Evolutionary conservation across 2,329 filamentous ascomycete species (phyloP), one percentile per base, ranked within the genome.

Genomic region (Plectosphaerella plurivora): DNA sequence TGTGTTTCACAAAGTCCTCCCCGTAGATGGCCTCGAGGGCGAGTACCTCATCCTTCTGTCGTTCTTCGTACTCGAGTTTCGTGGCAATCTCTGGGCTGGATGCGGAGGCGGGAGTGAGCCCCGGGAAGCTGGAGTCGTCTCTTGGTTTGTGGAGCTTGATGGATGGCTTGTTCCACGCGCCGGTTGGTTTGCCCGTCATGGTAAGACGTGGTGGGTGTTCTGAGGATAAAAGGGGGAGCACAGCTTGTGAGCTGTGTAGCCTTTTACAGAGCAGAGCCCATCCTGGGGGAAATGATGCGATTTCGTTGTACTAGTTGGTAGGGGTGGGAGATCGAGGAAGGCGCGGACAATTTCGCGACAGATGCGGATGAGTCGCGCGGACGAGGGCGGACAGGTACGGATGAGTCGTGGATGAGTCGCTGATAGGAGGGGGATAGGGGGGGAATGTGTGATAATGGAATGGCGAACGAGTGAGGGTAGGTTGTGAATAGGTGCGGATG

Each of bases 1-100:
- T 82, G 61, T 91, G 82, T 65, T 87, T 84, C 60, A 87, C 78
- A 64, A 91, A 97, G 65, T 97, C 92, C 54, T 96, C 90, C 59
- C 86, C 87, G 65, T 94, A 97, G 48, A 97, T 95, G 42, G 93
- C 89, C 62, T 88, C 81, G 54, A 97, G 77, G 45, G 86, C 93
- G 65, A 94, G 82, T 53, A 96, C 78, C 73, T 97, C 94, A 65
- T 96, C 89, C 63, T 88, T 79, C 72, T 97, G 94, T 35, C 89
- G 84, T 71, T 95, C 88, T 58, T 86, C 83, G 72, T 97, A 96
- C 64, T 91, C 75, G 15, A 79, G 79, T 60, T 74, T 81, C 49
- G 70, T 64, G 44, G 65, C 64, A n/a, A 20, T 18, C 16, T 44
- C 41, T 18, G 41, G 41, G 16, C 41, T 44, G 41, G 41, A 44